Evolutionary conservation across 176 grass and related monocot species (phyloP).

Genomic region (Chloris gayana): DNA sequence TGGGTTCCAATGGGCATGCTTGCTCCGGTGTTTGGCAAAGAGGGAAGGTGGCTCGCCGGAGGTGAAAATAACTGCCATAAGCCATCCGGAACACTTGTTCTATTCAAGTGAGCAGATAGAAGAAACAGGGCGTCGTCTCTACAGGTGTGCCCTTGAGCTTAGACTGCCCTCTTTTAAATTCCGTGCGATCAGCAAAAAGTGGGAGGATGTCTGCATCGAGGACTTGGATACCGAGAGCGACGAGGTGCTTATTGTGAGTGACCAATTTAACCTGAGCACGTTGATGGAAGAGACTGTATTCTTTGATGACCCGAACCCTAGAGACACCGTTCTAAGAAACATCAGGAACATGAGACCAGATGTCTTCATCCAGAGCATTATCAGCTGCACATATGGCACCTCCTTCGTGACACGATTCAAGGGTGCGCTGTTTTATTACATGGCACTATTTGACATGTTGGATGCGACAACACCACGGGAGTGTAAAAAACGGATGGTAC

Average conservation of each 20-base stretch:
- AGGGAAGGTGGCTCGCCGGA: conserved; percentile 39
- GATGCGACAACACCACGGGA: conserved; percentile 41
- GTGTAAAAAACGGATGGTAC: conserved; percentile 4
- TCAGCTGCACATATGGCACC: no score
- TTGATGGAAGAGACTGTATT: conserved; percentile 32
- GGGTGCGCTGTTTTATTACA: no score
- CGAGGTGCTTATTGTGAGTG: conserved; percentile 48
- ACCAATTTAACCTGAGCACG: conserved; percentile 19
- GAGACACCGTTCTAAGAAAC: conserved; percentile 40
- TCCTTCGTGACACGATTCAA: no score
- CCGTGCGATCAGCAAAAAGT: no score
- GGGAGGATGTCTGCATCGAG: no score
- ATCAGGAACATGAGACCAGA: no score
- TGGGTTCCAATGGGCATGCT: no score
- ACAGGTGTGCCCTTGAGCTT: no score
- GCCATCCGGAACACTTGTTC: conserved; percentile 2
- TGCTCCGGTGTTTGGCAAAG: conserved; percentile 12
- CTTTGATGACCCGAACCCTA: conserved; percentile 20
- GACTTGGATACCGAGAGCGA: no score
- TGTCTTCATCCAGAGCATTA: conserved; percentile 31
- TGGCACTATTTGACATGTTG: conserved; percentile 41
- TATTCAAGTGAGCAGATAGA: conserved; percentile 32
- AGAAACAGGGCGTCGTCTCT: conserved; percentile 36
- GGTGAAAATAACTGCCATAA: conserved; percentile 46
- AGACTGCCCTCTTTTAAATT: no score